Conservation (phyloP, 192 early-diverging fungal species). For the Powellomyces hirtus region DNA sequence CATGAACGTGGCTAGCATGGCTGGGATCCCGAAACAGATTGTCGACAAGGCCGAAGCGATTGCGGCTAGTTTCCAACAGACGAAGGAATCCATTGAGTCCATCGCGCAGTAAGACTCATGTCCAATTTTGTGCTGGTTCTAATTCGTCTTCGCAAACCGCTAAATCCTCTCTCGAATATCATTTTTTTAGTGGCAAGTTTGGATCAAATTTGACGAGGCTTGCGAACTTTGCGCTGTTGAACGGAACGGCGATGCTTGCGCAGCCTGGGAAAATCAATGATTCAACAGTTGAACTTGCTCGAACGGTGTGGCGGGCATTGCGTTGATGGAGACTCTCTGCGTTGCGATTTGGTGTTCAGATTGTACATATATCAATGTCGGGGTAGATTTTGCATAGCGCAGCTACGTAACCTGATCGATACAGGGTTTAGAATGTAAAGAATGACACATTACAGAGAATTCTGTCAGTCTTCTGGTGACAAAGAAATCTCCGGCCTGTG, state of each 20-base stretch:
- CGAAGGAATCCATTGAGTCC: conserved; percentile 8
- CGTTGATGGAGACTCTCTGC: no score
- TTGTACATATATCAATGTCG: no score
- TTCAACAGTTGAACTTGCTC: not conserved
- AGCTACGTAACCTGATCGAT: no score
- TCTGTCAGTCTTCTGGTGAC: no score
- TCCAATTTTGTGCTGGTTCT: not conserved
- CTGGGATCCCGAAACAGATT: conserved; percentile 68
- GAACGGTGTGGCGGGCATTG: not conserved
- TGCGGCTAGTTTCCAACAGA: conserved; percentile 1
- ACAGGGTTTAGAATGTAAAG: no score
- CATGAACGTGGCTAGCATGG: conserved; percentile 99
- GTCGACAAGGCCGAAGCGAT: conserved; percentile 19
- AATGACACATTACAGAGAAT: no score
- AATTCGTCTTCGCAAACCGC: not conserved
- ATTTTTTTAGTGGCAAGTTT: not conserved
- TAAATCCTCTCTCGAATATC: not conserved
- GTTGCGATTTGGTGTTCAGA: no score
- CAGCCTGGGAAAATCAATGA: not conserved
- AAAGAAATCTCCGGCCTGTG: no score
- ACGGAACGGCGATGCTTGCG: not conserved
- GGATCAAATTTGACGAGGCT: not conserved
- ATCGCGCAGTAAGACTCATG: not conserved
- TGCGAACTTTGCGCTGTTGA: not conserved
- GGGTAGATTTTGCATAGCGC: no score